These are phyloP conservation scores for Agrocybe praecox DNA, from an alignment of 768 basidiomycete genomes.

Conservation along the genomic window DNA sequence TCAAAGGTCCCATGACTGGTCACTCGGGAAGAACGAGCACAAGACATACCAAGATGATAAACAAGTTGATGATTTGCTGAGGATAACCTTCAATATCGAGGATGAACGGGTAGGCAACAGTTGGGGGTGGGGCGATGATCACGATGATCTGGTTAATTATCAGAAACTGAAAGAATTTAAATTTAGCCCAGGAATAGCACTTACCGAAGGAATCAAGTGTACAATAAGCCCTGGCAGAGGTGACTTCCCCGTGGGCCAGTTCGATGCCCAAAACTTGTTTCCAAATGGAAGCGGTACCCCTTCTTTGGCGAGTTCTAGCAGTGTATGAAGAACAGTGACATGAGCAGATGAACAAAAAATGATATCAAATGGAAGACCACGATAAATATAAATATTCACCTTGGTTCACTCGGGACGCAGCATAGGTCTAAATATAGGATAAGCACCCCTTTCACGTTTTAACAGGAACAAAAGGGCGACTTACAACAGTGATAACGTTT, in stretches of 20 bases:
- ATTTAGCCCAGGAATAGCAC: conserved; percentile 2
- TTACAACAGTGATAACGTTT: conserved; percentile 28
- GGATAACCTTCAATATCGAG: conserved; percentile 59
- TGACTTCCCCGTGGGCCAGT: conserved; percentile 61
- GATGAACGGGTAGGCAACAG: conserved; percentile 62
- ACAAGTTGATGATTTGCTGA: conserved; percentile 55
- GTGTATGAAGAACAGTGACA: neutral
- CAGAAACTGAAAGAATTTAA: neutral
- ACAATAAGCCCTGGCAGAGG: conserved; percentile 59
- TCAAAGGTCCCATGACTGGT: no score
- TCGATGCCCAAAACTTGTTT: conserved; percentile 62
- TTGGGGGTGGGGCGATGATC: conserved; percentile 54
- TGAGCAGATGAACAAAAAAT: neutral
- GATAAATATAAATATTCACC: conserved; percentile 20
- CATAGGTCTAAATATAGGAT: conserved; percentile 46
- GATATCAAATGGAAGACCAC: neutral
- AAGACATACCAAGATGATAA: conserved; percentile 52
- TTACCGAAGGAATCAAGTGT: conserved; percentile 53
- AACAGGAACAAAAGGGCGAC: neutral
- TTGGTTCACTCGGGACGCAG: conserved; percentile 55
- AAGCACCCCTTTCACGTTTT: no score
- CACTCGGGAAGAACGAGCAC: neutral
- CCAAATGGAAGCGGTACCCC: conserved; percentile 64
- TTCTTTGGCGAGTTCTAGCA: conserved; percentile 59
- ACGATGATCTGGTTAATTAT: conserved; percentile 39